Evolutionary conservation across 345 rosid genomes (phyloP).

Genomic region (Melaleuca alternifolia): DNA sequence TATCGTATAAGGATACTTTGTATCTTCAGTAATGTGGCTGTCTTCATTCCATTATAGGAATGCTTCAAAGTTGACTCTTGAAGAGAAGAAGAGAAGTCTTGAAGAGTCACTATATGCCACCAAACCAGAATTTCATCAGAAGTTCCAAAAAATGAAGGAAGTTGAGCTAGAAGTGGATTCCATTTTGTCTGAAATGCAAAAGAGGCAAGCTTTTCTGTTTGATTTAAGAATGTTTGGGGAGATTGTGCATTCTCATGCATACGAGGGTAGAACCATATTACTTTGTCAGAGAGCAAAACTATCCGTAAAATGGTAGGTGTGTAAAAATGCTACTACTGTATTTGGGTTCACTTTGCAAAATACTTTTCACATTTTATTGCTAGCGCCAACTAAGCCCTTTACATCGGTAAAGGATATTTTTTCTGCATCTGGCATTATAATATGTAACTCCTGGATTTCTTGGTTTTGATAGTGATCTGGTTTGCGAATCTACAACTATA

Average conservation of each 20-base stretch:
- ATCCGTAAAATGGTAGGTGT: neutral
- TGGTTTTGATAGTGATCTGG: neutral
- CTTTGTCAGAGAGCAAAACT: neutral
- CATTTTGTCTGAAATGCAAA: constrained; percentile 41
- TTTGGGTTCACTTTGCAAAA: neutral
- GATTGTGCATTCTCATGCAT: neutral
- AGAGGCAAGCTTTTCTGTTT: constrained; percentile 24
- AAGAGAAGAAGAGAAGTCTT: constrained; percentile 46
- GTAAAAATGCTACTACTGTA: neutral
- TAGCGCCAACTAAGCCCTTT: neutral
- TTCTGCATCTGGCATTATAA: neutral
- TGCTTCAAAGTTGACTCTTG: constrained; percentile 32
- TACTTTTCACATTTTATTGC: neutral
- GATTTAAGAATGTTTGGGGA: neutral
- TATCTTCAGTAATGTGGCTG: neutral
- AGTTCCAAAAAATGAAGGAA: constrained; percentile 46
- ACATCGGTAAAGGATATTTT: neutral
- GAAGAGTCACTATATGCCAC: constrained; percentile 43
- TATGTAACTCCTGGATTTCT: neutral
- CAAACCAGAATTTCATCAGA: constrained; percentile 41
- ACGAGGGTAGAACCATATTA: neutral
- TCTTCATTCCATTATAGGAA: constrained; percentile 29
- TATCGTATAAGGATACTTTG: neutral
- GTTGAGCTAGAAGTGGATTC: constrained; percentile 37
- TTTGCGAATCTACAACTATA: neutral